Conservation (phyloP, 1,284 basidiomycete species). For the Marasmius fiardii region DNA sequence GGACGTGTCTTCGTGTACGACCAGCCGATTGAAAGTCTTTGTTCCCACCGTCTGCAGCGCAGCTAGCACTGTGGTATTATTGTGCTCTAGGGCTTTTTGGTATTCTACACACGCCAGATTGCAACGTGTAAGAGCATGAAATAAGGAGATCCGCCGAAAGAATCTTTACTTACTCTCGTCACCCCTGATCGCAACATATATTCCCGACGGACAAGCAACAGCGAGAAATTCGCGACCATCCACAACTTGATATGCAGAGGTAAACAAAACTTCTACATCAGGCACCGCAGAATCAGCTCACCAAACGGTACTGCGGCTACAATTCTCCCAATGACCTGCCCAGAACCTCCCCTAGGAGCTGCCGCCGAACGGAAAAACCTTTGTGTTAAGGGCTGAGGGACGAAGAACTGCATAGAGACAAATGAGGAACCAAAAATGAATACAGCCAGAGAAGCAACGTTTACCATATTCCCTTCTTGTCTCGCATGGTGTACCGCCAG, state of each 20-base stretch:
- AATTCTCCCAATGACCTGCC: constrained; percentile 52
- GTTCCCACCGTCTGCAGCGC: constrained; percentile 42
- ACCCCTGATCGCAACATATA: constrained; percentile 58
- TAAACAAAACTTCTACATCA: neutral
- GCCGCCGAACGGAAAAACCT: constrained; percentile 50
- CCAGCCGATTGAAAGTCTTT: constrained; percentile 56
- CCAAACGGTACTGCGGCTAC: constrained; percentile 59
- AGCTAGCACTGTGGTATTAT: constrained; percentile 48
- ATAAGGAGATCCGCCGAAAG: neutral
- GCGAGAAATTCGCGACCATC: constrained; percentile 53
- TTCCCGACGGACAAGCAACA: constrained; percentile 58
- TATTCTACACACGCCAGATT: constrained; percentile 40
- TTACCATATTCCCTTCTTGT: constrained; percentile 70
- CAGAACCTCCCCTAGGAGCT: constrained; percentile 27
- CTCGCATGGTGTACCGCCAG: constrained; percentile 56
- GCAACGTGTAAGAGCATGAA: constrained; percentile 4
- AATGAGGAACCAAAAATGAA: constrained; percentile 2
- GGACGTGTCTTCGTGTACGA: constrained; percentile 57
- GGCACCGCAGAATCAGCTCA: constrained; percentile 29
- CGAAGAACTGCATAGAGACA: constrained; percentile 52
- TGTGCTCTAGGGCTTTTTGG: constrained; percentile 46
- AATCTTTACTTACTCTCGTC: constrained; percentile 44
- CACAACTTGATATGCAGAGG: constrained; percentile 31
- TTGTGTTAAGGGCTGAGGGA: constrained; percentile 54
- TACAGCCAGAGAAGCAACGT: constrained; percentile 13